Percentiles rank a stretch among this genome's conserved stretches.
These are phyloP conservation scores for Moricandia moricandioides DNA, from an alignment of 345 rosid genomes.

Conservation along the genomic window DNA sequence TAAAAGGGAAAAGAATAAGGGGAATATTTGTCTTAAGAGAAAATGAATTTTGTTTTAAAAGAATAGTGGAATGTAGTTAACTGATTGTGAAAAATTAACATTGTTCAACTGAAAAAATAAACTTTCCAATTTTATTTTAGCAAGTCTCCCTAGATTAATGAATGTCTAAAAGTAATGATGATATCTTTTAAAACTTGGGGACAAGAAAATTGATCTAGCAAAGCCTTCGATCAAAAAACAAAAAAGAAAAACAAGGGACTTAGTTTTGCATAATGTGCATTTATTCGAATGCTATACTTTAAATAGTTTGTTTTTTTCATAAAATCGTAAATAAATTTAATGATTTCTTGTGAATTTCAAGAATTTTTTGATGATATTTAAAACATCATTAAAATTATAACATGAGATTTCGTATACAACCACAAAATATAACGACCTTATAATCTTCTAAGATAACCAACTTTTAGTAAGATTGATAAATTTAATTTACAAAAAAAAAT, in stretches of 20 bases:
- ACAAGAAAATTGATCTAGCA: neutral
- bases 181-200: neutral
- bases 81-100: neutral
- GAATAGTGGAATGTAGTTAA: neutral
- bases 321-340: neutral
- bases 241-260: neutral
- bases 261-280: neutral
- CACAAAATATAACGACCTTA: neutral
- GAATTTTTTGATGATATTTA: neutral
- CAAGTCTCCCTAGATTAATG: neutral
- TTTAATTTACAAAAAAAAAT: neutral
- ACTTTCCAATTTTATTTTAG: neutral
- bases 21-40: no score
- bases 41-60: no score
- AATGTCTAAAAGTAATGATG: neutral
- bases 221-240: no score
- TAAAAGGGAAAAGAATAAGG: no score
- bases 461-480: neutral
- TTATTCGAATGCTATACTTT: neutral
- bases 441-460: neutral
- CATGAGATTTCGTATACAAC: neutral
- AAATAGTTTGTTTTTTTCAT: neutral
- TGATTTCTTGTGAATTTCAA: neutral
- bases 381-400: neutral
- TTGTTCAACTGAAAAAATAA: neutral